Evolutionary conservation across 768 basidiomycete genomes (phyloP), one percentile per base, ranked within the genome.

Genomic region (Cystofilobasidium capitatum): DNA sequence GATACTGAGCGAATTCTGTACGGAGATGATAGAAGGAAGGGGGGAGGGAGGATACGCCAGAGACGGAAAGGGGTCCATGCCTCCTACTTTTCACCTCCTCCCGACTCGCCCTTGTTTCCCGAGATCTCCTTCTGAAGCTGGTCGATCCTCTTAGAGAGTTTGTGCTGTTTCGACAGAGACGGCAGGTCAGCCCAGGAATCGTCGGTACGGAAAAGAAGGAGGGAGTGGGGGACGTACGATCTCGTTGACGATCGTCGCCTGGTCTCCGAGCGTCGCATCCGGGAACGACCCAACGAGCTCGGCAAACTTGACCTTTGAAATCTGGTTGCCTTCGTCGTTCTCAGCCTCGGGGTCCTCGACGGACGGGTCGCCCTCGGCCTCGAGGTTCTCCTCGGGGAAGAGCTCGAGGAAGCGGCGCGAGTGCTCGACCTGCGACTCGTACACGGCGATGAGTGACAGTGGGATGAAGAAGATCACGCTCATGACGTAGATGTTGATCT

Each of bases 401-500:
- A 62, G 22, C 33, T 49, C 58, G 16, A n/a, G 22, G 68, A 69
- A 64, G 9, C 57, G 42, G 22, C 58, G 39, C 0, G 57, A 59
- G n/a, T 57, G 62, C 31, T 55, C 63, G 29, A 69, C 36, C 13
- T 80, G 80, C 0, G 88, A 82, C 78, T 96, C 93, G 72, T 81
- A 87, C 39, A 92, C 72, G 0, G 90, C 88, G 70, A 96, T 88
- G 20, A 81, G 60, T 4, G 81, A 78, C 36, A 96, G 79, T 3
- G 91, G 91, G 62, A 91, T 69, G 77, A 86, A 87, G 80, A 97
- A 94, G n/a, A 94, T 69, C 49, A 81, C 71, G 29, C 79, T 77
- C 92, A 97, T 94, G 63, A 89, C 81, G 71, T 80, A 74, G 62
- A 86, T 84, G 77, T 94, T 96, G 70, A 91, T 77, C 85, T 88